Evolutionary conservation across 768 basidiomycete species (phyloP), one percentile per base, ranked within the genome.

Genomic region (Lactarius quietus): DNA sequence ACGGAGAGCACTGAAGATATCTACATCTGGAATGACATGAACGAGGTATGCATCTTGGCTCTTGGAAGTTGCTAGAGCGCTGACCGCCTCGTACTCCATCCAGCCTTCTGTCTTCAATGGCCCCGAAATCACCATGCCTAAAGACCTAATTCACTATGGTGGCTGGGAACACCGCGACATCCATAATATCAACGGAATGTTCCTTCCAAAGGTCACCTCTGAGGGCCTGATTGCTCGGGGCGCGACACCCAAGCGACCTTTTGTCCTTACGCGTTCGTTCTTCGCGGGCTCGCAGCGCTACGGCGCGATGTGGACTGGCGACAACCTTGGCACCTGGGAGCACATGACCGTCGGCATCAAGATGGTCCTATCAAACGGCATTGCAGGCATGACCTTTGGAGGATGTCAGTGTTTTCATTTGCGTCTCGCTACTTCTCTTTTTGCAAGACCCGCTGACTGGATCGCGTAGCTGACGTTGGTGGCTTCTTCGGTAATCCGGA

Each of bases 11-110:
- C 93, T 2, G 85, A 88, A 35, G 84, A 86, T 69, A 83, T 98
- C 17, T 89, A 88, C 74, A 94, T 98, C 70, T 99, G 97, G 97
- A 98, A 98, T 74, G 97, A 99, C 73, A 99, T 99, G 97, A 98
- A 98, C 70, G 97, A 98, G 85, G 93, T 93, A 58, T 9, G 80
- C 63, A 26, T 9, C 59, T 38, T 26, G 4, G 43, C 23, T 5
- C 6, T 28, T 38, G 18, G n/a, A 48, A 18, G 69, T 9, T 7
- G 36, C 39, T 29, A 31, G 51, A 23, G 35, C n/a, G 15, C 31
- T 64, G 64, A 45, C 62, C 41, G 66, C 35, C 61, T 48, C 61
- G 75, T 26, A 68, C 45, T 14, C 73, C 43, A 29, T 33, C n/a
- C 62, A 92, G 93, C 97, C 97, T 1, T 89, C 95, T 14, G 87